These are phyloP conservation scores for Choiromyces venosus DNA, from an alignment of 495 filamentous ascomycete genomes.

Conservation along the genomic window DNA sequence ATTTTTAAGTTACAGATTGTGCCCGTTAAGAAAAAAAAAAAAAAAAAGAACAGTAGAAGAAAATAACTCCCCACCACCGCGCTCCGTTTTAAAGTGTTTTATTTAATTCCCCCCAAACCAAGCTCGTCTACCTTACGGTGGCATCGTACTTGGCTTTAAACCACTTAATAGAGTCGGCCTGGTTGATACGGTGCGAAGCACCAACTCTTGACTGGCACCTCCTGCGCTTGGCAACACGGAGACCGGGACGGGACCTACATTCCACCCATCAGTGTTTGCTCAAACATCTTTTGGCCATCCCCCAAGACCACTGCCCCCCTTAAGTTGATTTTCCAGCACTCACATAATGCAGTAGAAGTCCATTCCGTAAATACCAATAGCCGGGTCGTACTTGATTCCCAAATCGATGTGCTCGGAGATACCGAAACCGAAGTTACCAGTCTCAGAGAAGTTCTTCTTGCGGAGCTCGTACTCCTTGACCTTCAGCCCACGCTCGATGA, in stretches of 20 bases:
- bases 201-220: constrained; percentile 82
- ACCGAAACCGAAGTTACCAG: constrained; percentile 99
- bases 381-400: constrained; percentile 99
- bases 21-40: not conserved
- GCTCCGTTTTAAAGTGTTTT: not conserved
- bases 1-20: not conserved
- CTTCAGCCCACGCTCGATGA: constrained; percentile 99
- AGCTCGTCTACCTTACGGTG: constrained; percentile 71
- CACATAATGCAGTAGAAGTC: constrained; percentile 99
- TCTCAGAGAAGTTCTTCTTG: constrained; percentile 99
- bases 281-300: not conserved
- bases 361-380: constrained; percentile 99
- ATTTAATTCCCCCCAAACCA: not conserved
- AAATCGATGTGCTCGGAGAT: constrained; percentile 99
- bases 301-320: not conserved
- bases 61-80: not conserved
- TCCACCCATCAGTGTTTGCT: constrained; percentile 35
- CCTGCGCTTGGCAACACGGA: constrained; percentile 92
- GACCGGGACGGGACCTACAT: constrained; percentile 81
- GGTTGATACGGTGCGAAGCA: constrained; percentile 82
- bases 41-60: not conserved
- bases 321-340: constrained; percentile 42
- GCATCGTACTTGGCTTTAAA: constrained; percentile 99
- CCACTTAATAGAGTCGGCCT: constrained; percentile 93
- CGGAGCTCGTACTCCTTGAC: constrained; percentile 99